Evolutionary conservation across 768 basidiomycete species (phyloP), one percentile per base, ranked within the genome.

Genomic region (Psilocybe sp.): DNA sequence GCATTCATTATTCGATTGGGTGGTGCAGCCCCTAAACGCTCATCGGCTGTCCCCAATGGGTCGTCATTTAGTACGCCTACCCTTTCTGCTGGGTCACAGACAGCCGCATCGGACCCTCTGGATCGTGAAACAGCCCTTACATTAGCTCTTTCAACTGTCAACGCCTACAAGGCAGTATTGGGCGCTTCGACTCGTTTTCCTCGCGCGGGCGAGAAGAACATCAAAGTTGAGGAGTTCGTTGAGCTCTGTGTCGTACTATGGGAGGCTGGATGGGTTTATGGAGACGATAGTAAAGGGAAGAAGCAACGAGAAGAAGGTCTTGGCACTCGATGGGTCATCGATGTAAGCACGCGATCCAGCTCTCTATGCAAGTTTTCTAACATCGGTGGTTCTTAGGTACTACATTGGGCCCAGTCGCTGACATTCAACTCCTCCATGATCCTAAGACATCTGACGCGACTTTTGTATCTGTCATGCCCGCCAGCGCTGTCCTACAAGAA

Each of bases 391-490:
- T 28, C 23, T 32, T 64, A 90, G 89, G 79, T 92, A 16, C 77
- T 98, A 1, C 96, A 92, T 89, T 94, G 92, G 92, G 88, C 92
- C 1, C 94, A 92, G 8, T 84, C 87, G 16, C 78, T 94, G 16
- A 98, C 96, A 0, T 97, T 98, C 75, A 94, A 97, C 62, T 95
- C 91, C 0, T 87, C 87, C 52, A 81, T 84, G 8, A 72, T 98
- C 7, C 79, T 91, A 48, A 84, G 95, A 1, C 90, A 97, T 65
- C 85, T 98, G 76, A 82, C 83, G 23, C 82, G 87, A 1, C 67
- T 95, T 1, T 68, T 90, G 13, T 80, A 82, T 50, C 77, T 81
- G 11, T 74, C 78, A 0, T 51, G 53, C 31, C 44, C 49, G 2
- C 51, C 54, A n/a, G 33, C 49, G 13, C 11, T 51, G 50, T 43